phyloP scores from a whole-genome alignment of 768 basidiomycete genomes.

The Kondoa subrosea region DNA sequence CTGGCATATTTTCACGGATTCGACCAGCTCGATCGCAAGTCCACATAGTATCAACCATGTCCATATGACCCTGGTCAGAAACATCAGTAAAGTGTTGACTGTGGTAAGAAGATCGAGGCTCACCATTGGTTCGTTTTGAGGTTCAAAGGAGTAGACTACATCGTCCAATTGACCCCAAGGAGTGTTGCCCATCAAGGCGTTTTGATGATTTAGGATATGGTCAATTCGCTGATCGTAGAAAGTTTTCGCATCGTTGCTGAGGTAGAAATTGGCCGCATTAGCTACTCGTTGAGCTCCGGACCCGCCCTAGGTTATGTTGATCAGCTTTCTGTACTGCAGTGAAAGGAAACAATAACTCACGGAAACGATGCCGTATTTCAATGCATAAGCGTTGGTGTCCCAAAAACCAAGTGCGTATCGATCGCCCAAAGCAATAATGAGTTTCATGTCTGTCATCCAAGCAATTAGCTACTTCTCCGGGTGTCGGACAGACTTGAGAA shows the following conservation, averaged over 20 bases:
- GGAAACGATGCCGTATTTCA: slow-evolving; percentile 23
- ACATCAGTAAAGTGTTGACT: slow-evolving; percentile 19
- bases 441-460: slow-evolving; percentile 27
- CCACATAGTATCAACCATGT: slow-evolving; percentile 21
- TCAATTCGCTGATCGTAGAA: slow-evolving; percentile 24
- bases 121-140: slow-evolving; percentile 5
- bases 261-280: slow-evolving; percentile 27
- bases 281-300: slow-evolving; percentile 23
- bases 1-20: slow-evolving; percentile 22
- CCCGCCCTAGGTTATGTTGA: too few species aligned
- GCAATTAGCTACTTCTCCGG: neutral
- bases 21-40: slow-evolving; percentile 24
- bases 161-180: slow-evolving; percentile 26
- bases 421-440: slow-evolving; percentile 28
- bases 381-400: slow-evolving; percentile 28
- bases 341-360: too few species aligned
- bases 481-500: neutral
- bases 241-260: slow-evolving; percentile 13
- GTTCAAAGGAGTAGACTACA: slow-evolving; percentile 21
- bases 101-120: neutral
- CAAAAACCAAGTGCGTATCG: slow-evolving; percentile 30
- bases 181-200: slow-evolving; percentile 21
- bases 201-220: slow-evolving; percentile 26
- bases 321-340: too few species aligned
- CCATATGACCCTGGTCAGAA: slow-evolving; percentile 25